Base-by-base conservation (phyloP, 108 stramenopile genomes). In the Nannochloropsis salina region DNA sequence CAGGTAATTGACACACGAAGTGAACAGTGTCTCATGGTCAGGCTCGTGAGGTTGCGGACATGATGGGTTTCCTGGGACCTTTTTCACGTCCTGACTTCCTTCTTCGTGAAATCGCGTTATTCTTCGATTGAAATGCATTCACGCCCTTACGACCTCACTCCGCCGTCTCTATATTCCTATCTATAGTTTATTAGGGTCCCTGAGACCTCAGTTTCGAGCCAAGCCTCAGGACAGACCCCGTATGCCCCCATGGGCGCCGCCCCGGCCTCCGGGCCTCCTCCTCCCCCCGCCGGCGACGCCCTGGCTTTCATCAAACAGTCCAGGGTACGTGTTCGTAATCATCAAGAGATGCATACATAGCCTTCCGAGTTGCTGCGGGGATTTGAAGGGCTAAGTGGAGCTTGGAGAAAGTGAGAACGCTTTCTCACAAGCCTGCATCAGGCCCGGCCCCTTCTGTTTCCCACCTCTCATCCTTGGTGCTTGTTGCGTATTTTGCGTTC, bases 181-280 rank as follows among this genome's bases (percentile, higher is more conserved):
- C 61, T n/a, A 74, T n/a, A 74, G 61, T 74, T 74, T 74, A 74
- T 74, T 2, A 74, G 61, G 20, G 61, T 74, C 3, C 61, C 61
- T 8, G n/a, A 74, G 20, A n/a, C 61, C 20, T 74, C 61, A 15
- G 20, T 74, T n/a, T n/a, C 61, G n/a, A 74, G 2, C n/a, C 20
- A n/a, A 15, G n/a, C n/a, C 20, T n/a, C 61, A 74, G 61, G 61
- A 15, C 61, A 74, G n/a, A n/a, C 61, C 15, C 61, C 61, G n/a
- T 74, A 74, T 74, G 61, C 61, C 3, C 61, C 61, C 61, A 74
- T 74, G 3, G 61, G 61, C 61, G 61, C 61, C 61, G 61, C 61
- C 61, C n/a, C 61, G 15, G 61, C 61, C 6, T 15, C 61, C 20
- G 61, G 61, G 15, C 61, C 61, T 1, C 61, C 61, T 8, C 61